Conservation (phyloP, 208 protist species). For the Giardia muris region DNA sequence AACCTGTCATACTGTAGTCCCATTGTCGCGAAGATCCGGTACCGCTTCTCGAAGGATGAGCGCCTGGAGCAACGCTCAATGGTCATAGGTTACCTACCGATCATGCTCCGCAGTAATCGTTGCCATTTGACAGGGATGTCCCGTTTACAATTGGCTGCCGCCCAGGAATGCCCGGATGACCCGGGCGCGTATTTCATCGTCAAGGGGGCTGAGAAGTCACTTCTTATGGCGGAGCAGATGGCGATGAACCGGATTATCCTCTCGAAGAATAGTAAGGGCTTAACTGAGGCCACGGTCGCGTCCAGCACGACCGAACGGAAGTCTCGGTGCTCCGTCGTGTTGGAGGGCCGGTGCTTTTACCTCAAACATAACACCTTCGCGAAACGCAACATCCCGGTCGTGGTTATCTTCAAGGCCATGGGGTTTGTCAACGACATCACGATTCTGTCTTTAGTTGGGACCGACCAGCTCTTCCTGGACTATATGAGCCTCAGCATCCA, state of each 20-base stretch:
- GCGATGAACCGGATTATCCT: constrained; percentile 91
- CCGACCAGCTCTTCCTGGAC: constrained; percentile 57
- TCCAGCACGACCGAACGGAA: constrained; percentile 59
- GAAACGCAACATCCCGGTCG: constrained; percentile 51
- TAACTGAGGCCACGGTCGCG: constrained; percentile 32
- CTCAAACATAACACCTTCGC: constrained; percentile 76
- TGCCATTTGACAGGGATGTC: constrained; percentile 66
- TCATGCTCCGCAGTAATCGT: constrained; percentile 90
- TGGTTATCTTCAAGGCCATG: constrained; percentile 59
- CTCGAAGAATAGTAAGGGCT: constrained; percentile 53
- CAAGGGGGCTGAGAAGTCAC: constrained; percentile 90
- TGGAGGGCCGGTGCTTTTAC: constrained; percentile 76
- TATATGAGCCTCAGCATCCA: constrained; percentile 58
- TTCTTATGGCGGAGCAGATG: constrained; percentile 75
- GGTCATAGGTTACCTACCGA: constrained; percentile 86
- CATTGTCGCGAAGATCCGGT: constrained; percentile 60
- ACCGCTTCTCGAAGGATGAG: constrained; percentile 50
- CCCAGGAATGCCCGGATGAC: constrained; percentile 93
- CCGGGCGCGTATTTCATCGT: constrained; percentile 97
- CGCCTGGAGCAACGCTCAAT: constrained; percentile 56
- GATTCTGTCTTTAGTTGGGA: constrained; percentile 83
- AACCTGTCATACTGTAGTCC: constrained; percentile 82
- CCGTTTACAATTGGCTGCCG: constrained; percentile 65
- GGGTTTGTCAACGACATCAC: constrained; percentile 90
- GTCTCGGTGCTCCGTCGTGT: constrained; percentile 67